Evolutionary conservation across 139 green algal species (phyloP).

Genomic region (Mychonastes homosphaera): DNA sequence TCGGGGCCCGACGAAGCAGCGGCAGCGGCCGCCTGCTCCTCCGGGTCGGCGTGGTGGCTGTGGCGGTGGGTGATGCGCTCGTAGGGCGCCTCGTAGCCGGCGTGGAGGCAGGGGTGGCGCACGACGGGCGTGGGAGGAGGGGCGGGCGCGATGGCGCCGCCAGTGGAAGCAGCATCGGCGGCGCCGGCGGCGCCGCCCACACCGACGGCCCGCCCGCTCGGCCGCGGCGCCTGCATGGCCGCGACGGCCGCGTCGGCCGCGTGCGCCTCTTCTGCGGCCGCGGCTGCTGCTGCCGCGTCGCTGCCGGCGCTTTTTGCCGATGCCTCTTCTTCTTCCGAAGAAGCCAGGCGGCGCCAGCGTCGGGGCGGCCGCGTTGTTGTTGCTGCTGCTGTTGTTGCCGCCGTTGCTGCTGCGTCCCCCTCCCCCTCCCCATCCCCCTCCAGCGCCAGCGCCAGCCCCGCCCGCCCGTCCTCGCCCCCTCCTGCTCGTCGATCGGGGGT

Average conservation of each 20-base stretch:
- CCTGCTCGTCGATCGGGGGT: background rate
- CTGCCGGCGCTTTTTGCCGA: background rate
- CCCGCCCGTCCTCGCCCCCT: background rate
- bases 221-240: background rate
- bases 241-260: background rate
- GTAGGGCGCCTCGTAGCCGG: slow-evolving; percentile 43
- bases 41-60: background rate
- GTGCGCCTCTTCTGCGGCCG: background rate
- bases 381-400: background rate
- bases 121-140: background rate
- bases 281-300: slow-evolving; percentile 3
- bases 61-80: slow-evolving; percentile 14
- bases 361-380: too few relatives aligned
- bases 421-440: too few relatives aligned
- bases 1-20: background rate
- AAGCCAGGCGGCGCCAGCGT: too few relatives aligned
- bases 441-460: too few relatives aligned
- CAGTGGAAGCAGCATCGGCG: background rate
- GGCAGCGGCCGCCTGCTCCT: background rate
- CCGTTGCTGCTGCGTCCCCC: background rate
- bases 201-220: background rate
- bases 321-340: too few relatives aligned
- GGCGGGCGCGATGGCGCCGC: background rate
- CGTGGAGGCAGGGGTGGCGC: slow-evolving; percentile 55
- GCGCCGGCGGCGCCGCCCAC: background rate